Evolutionary conservation across 139 green algal genomes (phyloP).

Genomic region (Mychonastes homosphaera): DNA sequence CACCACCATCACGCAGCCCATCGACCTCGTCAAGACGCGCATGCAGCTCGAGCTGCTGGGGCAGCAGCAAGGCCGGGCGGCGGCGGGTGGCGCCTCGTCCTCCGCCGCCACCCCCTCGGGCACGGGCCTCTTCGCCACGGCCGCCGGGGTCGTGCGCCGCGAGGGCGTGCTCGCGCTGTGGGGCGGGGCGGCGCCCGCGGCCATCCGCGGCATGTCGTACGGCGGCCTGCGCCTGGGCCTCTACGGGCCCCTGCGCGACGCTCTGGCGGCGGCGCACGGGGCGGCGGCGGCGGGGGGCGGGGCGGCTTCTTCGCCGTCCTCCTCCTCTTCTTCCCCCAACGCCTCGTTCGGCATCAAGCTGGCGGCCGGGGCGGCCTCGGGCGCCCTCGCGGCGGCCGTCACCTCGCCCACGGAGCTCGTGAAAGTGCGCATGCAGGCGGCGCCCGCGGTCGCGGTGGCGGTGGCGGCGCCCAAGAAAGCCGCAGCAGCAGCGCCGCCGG

Average conservation of each 20-base stretch:
- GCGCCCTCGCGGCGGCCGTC: constrained; percentile 53
- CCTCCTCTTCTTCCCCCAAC: too few species aligned
- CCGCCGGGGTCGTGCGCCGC: constrained; percentile 9
- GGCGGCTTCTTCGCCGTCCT: too few species aligned
- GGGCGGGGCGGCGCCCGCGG: constrained; percentile 26
- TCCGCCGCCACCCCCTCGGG: too few species aligned
- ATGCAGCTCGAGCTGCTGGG: too few species aligned
- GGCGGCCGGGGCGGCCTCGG: constrained; percentile 48
- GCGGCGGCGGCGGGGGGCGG: background rate
- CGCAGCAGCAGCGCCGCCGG: constrained; percentile 1
- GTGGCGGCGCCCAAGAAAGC: background rate
- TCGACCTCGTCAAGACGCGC: too few species aligned
- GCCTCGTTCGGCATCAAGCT: constrained; percentile 12
- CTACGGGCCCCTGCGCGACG: constrained; percentile 45
- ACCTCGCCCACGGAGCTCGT: constrained; percentile 79
- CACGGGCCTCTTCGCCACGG: background rate
- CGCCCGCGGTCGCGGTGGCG: background rate
- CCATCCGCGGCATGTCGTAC: constrained; percentile 33
- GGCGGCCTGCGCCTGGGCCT: constrained; percentile 53
- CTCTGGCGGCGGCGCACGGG: background rate
- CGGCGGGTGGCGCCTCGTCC: too few species aligned
- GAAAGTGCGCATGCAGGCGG: constrained; percentile 24
- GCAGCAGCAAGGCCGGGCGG: too few species aligned
- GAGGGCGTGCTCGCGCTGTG: constrained; percentile 37
- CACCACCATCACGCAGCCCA: too few species aligned